Evolutionary conservation across 768 basidiomycete species (phyloP).

Genomic region (Daedalea quercina): DNA sequence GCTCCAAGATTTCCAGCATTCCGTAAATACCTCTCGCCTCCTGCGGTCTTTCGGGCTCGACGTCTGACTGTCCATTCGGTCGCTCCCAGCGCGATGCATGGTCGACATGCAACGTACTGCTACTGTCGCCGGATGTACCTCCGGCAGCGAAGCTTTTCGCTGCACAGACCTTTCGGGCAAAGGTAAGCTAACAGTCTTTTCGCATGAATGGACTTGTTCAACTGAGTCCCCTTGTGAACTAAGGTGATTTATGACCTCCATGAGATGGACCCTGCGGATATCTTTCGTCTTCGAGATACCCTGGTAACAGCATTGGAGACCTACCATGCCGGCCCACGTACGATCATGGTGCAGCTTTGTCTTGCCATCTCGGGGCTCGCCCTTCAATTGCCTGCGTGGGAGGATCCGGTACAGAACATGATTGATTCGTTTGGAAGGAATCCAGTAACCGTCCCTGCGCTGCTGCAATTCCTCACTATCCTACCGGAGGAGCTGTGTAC

Average conservation of each 20-base stretch:
- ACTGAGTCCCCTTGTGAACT: conserved; percentile 8
- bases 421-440: conserved; percentile 82
- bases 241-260: conserved; percentile 94
- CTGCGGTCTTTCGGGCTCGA: conserved; percentile 32
- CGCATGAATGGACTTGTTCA: not conserved
- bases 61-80: conserved; percentile 61
- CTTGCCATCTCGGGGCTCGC: conserved; percentile 88
- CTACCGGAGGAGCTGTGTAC: conserved; percentile 84
- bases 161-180: conserved; percentile 92
- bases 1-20: conserved; percentile 99
- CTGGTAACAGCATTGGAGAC: conserved; percentile 68
- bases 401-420: conserved; percentile 71
- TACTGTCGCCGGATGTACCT: conserved; percentile 74
- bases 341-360: conserved; percentile 84
- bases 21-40: conserved; percentile 81
- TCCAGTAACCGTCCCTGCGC: conserved; percentile 72
- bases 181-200: conserved; percentile 47
- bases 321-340: conserved; percentile 72
- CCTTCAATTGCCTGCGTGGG: conserved; percentile 84
- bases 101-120: conserved; percentile 89
- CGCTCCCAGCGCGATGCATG: conserved; percentile 90
- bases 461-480: conserved; percentile 86
- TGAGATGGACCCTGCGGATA: conserved; percentile 71
- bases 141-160: conserved; percentile 85
- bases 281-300: conserved; percentile 81